Conservation (phyloP, 768 basidiomycete species). For the Leccinum boreale region DNA sequence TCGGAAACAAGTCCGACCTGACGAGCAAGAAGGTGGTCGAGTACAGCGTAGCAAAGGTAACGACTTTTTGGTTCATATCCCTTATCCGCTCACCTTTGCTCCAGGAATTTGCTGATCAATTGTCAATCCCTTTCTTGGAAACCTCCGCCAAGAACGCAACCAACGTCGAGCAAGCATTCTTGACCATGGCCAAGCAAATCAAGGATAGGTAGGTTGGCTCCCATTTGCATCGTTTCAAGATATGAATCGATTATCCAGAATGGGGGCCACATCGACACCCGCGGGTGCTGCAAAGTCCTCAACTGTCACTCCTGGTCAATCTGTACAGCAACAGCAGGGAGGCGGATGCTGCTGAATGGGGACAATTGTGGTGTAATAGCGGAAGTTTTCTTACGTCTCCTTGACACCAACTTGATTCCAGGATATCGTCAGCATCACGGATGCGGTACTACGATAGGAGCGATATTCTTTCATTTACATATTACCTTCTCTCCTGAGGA, state of each 20-base stretch:
- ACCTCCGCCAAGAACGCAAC: slow-evolving; percentile 99
- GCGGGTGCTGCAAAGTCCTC: slow-evolving; percentile 76
- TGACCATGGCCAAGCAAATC: slow-evolving; percentile 97
- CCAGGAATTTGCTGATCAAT: slow-evolving; percentile 93
- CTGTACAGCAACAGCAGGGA: slow-evolving; percentile 70
- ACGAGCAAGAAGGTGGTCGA: slow-evolving; percentile 96
- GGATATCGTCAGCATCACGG: slow-evolving; percentile 27
- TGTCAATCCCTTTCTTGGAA: slow-evolving; percentile 93
- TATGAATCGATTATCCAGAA: slow-evolving; percentile 41
- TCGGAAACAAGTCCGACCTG: slow-evolving; percentile 99
- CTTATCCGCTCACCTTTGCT: slow-evolving; percentile 6
- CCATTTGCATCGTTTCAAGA: not conserved
- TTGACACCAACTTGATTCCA: slow-evolving; percentile 15
- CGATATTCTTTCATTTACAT: slow-evolving; percentile 33
- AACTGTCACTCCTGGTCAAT: slow-evolving; percentile 82
- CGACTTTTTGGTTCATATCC: slow-evolving; percentile 1
- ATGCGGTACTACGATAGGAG: slow-evolving; percentile 29
- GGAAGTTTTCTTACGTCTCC: slow-evolving; percentile 12
- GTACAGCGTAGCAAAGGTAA: slow-evolving; percentile 81
- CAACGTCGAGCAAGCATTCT: slow-evolving; percentile 98
- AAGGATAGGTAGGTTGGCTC: slow-evolving; percentile 68
- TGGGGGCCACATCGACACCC: slow-evolving; percentile 79
- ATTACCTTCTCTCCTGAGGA: slow-evolving; percentile 30
- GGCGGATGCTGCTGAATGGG: slow-evolving; percentile 74
- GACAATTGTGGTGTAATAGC: slow-evolving; percentile 16